These are phyloP conservation scores for Venturiaceae sp. DNA, from an alignment of 2,329 filamentous ascomycete genomes.

Conservation along the genomic window DNA sequence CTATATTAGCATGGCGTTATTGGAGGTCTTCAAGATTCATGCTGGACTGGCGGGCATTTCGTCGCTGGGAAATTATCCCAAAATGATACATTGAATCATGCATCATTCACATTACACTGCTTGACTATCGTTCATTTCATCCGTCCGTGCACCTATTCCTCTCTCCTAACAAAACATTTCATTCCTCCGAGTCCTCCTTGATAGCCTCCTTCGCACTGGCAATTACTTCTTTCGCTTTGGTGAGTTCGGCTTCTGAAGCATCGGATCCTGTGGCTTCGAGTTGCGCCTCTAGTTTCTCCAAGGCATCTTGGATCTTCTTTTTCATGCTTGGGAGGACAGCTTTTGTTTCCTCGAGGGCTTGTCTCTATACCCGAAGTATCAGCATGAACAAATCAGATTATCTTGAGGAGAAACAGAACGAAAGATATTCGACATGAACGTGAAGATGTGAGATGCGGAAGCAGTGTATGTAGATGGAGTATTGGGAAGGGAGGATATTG, in stretches of 20 bases:
- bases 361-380: conserved; percentile 42
- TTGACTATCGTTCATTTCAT: too few relatives aligned
- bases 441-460: background rate
- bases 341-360: conserved; percentile 79
- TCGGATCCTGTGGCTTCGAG: conserved; percentile 41
- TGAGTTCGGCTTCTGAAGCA: conserved; percentile 31
- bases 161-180: background rate
- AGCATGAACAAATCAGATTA: background rate
- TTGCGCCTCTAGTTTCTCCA: conserved; percentile 65
- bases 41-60: too few relatives aligned
- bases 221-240: conserved; percentile 33
- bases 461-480: too few relatives aligned
- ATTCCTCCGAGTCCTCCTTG: background rate
- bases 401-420: background rate
- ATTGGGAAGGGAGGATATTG: too few relatives aligned
- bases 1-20: too few relatives aligned
- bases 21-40: too few relatives aligned
- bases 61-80: too few relatives aligned
- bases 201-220: conserved; percentile 29
- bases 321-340: conserved; percentile 67
- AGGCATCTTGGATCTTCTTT: conserved; percentile 60
- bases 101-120: too few relatives aligned
- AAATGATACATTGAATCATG: too few relatives aligned
- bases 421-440: background rate
- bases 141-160: background rate